Percentiles rank a stretch among this genome's conserved stretches.
These are phyloP conservation scores for Globisporangium splendens DNA, from an alignment of 352 stramenopile genomes.

Conservation along the genomic window DNA sequence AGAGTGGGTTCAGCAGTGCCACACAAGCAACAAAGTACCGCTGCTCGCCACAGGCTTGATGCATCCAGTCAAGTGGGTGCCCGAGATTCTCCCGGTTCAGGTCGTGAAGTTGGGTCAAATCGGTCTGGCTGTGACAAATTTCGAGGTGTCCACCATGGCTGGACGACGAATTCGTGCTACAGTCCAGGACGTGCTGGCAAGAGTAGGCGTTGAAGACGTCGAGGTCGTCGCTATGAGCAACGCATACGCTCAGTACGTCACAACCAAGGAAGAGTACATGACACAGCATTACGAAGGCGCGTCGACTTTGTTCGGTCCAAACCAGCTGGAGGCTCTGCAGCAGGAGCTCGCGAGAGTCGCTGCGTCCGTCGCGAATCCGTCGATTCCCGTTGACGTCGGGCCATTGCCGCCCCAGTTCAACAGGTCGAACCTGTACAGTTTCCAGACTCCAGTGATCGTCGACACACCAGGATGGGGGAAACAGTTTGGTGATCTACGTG, in stretches of 20 bases:
- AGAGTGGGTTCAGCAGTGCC: conserved; percentile 37
- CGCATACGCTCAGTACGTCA: conserved; percentile 61
- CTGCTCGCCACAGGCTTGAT: conserved; percentile 38
- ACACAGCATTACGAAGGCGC: conserved; percentile 69
- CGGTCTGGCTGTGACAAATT: conserved; percentile 43
- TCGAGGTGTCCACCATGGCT: conserved; percentile 64
- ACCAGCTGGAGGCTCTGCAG: conserved; percentile 53
- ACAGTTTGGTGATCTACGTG: conserved; percentile 24
- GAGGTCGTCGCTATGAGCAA: conserved; percentile 55
- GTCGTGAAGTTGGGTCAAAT: conserved; percentile 53
- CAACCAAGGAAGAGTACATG: conserved; percentile 58
- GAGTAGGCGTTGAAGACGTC: conserved; percentile 32
- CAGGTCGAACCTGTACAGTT: conserved; percentile 22
- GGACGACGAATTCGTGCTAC: conserved; percentile 41
- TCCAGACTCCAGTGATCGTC: conserved; percentile 33
- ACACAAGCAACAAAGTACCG: conserved; percentile 33
- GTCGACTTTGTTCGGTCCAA: conserved; percentile 67
- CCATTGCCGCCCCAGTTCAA: conserved; percentile 37
- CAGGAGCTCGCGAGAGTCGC: conserved; percentile 45
- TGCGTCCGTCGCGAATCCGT: conserved; percentile 21
- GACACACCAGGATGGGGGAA: conserved; percentile 21
- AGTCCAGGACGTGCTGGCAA: conserved; percentile 20
- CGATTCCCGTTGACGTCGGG: conserved; percentile 24
- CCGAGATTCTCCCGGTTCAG: conserved; percentile 50
- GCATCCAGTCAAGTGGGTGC: conserved; percentile 35